Conservation (phyloP, 2,329 filamentous ascomycete species). For the Emmonsiellopsis sp. region DNA sequence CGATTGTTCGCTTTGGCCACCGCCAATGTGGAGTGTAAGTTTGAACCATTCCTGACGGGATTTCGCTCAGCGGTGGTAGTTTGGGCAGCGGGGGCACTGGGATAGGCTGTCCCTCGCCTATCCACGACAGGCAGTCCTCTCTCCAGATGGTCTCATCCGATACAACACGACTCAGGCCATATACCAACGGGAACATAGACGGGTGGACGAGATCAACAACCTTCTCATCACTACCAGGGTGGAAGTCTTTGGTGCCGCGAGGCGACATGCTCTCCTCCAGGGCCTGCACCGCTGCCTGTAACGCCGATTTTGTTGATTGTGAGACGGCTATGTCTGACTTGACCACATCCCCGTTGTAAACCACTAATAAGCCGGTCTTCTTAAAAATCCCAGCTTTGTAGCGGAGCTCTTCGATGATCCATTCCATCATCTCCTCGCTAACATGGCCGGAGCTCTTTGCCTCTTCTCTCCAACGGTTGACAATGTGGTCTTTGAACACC, state of each 20-base stretch:
- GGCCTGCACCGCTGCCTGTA: slow-evolving; percentile 39
- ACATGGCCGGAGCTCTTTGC: slow-evolving; percentile 16
- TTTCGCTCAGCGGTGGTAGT: neutral
- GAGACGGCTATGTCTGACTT: slow-evolving; percentile 46
- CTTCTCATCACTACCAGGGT: slow-evolving; percentile 47
- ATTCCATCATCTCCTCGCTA: slow-evolving; percentile 27
- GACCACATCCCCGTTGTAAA: slow-evolving; percentile 39
- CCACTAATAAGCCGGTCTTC: slow-evolving; percentile 31
- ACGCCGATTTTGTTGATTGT: slow-evolving; percentile 27
- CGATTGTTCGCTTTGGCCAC: neutral
- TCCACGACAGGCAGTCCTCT: slow-evolving; percentile 15
- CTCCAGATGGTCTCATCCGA: slow-evolving; percentile 12
- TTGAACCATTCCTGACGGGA: too few species aligned
- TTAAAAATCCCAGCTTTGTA: slow-evolving; percentile 38
- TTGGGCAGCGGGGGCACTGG: slow-evolving; percentile 1
- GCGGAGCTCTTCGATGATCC: slow-evolving; percentile 39
- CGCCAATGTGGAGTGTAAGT: neutral
- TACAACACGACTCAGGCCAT: slow-evolving; percentile 20
- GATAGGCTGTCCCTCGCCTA: slow-evolving; percentile 12
- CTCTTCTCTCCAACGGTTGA: slow-evolving; percentile 26
- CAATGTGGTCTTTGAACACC: slow-evolving; percentile 28
- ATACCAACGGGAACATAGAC: slow-evolving; percentile 37
- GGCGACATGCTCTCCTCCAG: slow-evolving; percentile 49
- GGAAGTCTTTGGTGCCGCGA: slow-evolving; percentile 50
- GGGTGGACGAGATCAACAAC: slow-evolving; percentile 60